Conservation (phyloP, 176 grass and related monocot genomes). For the Triticum aestivum region DNA sequence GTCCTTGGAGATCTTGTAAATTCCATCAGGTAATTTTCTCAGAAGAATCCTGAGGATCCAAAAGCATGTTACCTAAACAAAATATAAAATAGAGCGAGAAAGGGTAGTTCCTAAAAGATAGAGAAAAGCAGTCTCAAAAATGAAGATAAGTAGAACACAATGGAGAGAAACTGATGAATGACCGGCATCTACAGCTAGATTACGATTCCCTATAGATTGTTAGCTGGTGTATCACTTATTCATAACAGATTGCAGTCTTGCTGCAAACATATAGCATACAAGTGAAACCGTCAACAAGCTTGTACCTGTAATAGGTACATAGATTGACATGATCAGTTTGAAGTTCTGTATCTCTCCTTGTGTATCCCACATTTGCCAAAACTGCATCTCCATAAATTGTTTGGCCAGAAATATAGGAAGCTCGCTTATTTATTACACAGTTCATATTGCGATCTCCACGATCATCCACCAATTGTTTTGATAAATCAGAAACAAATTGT, state of each 20-base stretch:
- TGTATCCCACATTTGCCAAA: constrained; percentile 86
- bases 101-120: background rate
- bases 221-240: background rate
- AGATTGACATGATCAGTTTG: constrained; percentile 69
- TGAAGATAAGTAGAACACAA: background rate
- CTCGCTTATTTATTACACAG: constrained; percentile 58
- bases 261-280: constrained; percentile 3
- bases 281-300: constrained; percentile 33
- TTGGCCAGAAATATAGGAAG: constrained; percentile 87
- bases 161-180: background rate
- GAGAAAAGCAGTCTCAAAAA: constrained; percentile 3
- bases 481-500: constrained; percentile 41
- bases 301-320: constrained; percentile 78
- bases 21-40: constrained; percentile 72
- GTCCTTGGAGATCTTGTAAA: constrained; percentile 78
- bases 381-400: constrained; percentile 86
- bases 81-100: constrained; percentile 20
- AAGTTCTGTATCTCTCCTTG: constrained; percentile 69
- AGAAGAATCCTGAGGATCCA: constrained; percentile 67
- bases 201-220: background rate
- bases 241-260: background rate
- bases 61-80: constrained; percentile 38
- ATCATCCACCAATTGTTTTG: constrained; percentile 21
- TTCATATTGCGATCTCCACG: constrained; percentile 36
- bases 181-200: constrained; percentile 16